Evolutionary conservation across 106 monocot species (phyloP), one percentile per base, ranked within the genome.

Genomic region (Dendrobium huoshanense): DNA sequence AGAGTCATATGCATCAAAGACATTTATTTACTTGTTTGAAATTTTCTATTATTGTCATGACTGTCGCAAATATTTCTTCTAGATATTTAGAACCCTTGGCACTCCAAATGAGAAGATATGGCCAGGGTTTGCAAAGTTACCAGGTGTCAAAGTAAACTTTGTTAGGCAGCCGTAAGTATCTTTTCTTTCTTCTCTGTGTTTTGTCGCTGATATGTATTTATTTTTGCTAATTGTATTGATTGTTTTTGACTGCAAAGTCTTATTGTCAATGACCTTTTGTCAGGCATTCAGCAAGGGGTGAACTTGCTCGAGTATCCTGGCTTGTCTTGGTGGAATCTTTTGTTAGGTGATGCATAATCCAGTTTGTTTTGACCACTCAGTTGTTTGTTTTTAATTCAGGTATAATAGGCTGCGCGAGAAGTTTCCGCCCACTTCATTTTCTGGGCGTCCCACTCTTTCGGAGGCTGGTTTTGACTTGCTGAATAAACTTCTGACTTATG

Each of bases 11-110:
- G 37, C 19, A 9, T 76, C 22, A 25, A 76, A n/a, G 11, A 15
- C 49, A 49, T 76, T 45, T 76, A 48, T 76, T 48, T 25, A 27
- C 22, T 48, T 76, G 5, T 49, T 76, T 76, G 72, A 43, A 18
- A 27, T 47, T 43, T 18, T 67, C 7, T 65, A 18, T 81, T 67
- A 18, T 59, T 58, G 20, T 56, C 4, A 22, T 79, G 5, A 77
- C 55, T 79, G 40, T 77, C 18, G 20, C 43, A 16, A 49, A 75
- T 67, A 24, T 76, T 41, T 49, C 33, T 44, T 81, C 58, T 84
- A 96, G 95, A 96, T 96, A 67, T 96, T 93, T 75, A 89, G 77
- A 82, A 87, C 79, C 73, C 93, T 96, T 79, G 95, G 95, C 45
- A 93, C 93, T 17, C 95, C 95, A 55, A 91, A 88, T 84, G 91